Conservation (phyloP, 2,329 filamentous ascomycete species). For the Trichoderma atroviride region DNA sequence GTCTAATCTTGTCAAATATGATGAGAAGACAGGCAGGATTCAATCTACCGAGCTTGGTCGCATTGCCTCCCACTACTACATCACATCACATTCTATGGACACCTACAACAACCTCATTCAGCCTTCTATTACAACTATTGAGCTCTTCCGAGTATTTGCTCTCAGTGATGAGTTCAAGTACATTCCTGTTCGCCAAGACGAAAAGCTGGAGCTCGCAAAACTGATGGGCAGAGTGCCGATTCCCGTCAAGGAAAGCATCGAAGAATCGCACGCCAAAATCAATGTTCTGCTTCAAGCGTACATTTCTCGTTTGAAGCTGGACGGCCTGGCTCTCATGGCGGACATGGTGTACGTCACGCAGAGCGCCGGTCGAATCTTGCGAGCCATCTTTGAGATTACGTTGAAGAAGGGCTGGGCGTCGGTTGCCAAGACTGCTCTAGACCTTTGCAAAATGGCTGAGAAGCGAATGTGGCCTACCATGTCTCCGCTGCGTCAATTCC, state of each 20-base stretch:
- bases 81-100: constrained; percentile 93
- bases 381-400: constrained; percentile 96
- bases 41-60: constrained; percentile 92
- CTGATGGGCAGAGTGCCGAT: constrained; percentile 87
- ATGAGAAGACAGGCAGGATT: constrained; percentile 86
- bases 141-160: constrained; percentile 94
- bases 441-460: constrained; percentile 98
- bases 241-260: constrained; percentile 95
- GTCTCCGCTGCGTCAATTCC: constrained; percentile 92
- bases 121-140: constrained; percentile 88
- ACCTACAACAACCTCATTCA: constrained; percentile 96
- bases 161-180: constrained; percentile 98
- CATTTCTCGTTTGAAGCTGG: constrained; percentile 90
- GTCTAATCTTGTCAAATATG: constrained; percentile 89
- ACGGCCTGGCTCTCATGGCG: constrained; percentile 93
- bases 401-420: constrained; percentile 94
- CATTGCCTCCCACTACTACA: constrained; percentile 98
- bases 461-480: constrained; percentile 99
- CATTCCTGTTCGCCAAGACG: constrained; percentile 94
- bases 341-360: constrained; percentile 99
- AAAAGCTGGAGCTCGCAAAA: constrained; percentile 95
- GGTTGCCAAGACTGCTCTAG: constrained; percentile 87
- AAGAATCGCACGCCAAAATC: constrained; percentile 96
- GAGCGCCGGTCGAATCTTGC: constrained; percentile 91
- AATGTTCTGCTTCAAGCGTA: constrained; percentile 96